Evolutionary conservation across 208 protist genomes (phyloP).

Genomic region (Trypanosoma rangeli): DNA sequence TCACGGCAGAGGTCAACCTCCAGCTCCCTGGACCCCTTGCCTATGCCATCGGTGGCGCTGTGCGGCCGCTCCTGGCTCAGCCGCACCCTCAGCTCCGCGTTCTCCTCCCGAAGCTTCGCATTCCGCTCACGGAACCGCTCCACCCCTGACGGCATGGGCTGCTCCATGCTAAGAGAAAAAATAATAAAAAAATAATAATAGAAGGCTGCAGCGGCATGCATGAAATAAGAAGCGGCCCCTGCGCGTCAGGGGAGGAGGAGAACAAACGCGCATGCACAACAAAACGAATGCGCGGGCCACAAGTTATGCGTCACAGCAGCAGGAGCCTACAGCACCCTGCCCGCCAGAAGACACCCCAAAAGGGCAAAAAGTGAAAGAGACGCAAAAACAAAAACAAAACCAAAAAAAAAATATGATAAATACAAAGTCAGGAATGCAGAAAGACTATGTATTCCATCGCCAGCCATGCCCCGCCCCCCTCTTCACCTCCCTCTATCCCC

Average conservation of each 20-base stretch:
- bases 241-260: neutral
- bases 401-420: conserved; percentile 2
- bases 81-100: conserved; percentile 39
- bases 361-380: conserved; percentile 8
- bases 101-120: conserved; percentile 35
- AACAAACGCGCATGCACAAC: neutral
- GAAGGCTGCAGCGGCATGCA: neutral
- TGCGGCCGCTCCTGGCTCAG: conserved; percentile 29
- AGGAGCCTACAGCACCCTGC: neutral
- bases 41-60: conserved; percentile 31
- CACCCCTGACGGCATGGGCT: conserved; percentile 17
- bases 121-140: conserved; percentile 38
- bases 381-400: conserved; percentile 2
- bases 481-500: neutral
- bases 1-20: conserved; percentile 23
- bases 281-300: neutral
- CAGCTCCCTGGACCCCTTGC: conserved; percentile 29
- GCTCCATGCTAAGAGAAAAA: conserved; percentile 1
- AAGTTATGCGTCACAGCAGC: neutral
- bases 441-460: neutral
- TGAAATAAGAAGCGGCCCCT: conserved; percentile 3
- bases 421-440: neutral
- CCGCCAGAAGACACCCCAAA: neutral
- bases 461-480: neutral
- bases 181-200: conserved; percentile 20